phyloP scores from a whole-genome alignment of 2,329 filamentous ascomycete genomes.

The Scedosporium boydii region DNA sequence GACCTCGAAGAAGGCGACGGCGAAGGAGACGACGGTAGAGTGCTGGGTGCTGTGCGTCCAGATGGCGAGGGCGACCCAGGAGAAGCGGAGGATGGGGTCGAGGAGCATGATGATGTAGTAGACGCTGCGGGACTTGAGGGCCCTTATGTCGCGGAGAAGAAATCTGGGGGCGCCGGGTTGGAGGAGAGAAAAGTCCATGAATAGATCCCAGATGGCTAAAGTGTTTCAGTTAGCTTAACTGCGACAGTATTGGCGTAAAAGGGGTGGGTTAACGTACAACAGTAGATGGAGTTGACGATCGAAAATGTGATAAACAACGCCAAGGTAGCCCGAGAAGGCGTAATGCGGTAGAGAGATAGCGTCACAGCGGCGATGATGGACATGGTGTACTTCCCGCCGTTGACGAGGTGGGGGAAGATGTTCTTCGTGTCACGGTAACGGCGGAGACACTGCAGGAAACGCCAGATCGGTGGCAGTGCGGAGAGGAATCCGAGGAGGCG shows the following conservation, averaged over 20 bases:
- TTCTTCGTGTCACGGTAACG: conserved; percentile 83
- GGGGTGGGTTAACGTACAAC: conserved; percentile 43
- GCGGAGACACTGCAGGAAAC: conserved; percentile 79
- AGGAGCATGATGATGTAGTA: conserved; percentile 81
- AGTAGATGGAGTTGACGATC: conserved; percentile 73
- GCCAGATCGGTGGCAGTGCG: conserved; percentile 78
- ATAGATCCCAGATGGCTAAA: conserved; percentile 76
- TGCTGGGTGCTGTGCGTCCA: conserved; percentile 74
- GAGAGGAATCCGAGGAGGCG: conserved; percentile 75
- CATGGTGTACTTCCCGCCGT: conserved; percentile 83
- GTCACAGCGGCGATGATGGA: conserved; percentile 72
- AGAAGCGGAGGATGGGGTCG: conserved; percentile 80
- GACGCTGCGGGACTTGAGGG: conserved; percentile 66
- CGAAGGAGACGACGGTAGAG: conserved; percentile 71
- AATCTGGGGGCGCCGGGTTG: conserved; percentile 61
- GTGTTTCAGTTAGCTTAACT: conserved; percentile 4
- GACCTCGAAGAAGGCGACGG: conserved; percentile 70
- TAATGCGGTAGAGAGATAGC: conserved; percentile 75
- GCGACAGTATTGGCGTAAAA: not conserved
- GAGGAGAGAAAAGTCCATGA: conserved; percentile 93
- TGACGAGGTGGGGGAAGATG: conserved; percentile 84
- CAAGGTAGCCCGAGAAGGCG: conserved; percentile 44
- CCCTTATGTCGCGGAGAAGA: conserved; percentile 67
- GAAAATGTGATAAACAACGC: conserved; percentile 74
- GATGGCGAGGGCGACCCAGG: conserved; percentile 90